Conservation (phyloP, 352 stramenopile genomes). For the Saprolegnia diclina region DNA sequence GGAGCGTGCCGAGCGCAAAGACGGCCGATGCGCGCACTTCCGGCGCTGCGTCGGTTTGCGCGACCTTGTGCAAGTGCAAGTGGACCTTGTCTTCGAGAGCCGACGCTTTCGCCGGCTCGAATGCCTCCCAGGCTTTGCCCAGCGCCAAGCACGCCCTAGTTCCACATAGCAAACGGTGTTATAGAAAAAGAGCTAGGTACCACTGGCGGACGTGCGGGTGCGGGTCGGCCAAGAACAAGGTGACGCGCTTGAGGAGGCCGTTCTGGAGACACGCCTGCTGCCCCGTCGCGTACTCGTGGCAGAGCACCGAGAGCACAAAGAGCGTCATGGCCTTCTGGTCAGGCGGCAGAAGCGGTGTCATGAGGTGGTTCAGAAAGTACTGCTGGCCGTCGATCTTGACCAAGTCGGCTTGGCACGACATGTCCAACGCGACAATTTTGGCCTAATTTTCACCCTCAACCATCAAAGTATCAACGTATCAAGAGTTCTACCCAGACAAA, state of each 20-base stretch:
- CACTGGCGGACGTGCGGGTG: conserved; percentile 72
- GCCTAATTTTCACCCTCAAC: no score
- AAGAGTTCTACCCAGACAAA: conserved; percentile 65
- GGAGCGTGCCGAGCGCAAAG: conserved; percentile 90
- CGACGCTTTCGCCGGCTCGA: conserved; percentile 80
- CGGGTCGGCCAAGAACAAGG: conserved; percentile 52
- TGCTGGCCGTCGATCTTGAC: conserved; percentile 94
- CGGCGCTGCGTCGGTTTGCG: conserved; percentile 60
- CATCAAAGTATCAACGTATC: not conserved
- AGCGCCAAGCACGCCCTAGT: conserved; percentile 86
- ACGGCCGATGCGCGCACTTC: conserved; percentile 90
- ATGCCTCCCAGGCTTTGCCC: conserved; percentile 93
- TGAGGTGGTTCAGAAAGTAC: conserved; percentile 95
- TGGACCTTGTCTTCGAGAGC: conserved; percentile 83
- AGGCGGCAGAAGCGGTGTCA: conserved; percentile 53
- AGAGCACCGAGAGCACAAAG: conserved; percentile 95
- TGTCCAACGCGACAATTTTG: conserved; percentile 95
- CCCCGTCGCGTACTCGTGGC: conserved; percentile 85
- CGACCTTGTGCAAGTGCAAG: conserved; percentile 43
- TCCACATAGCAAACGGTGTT: conserved; percentile 37
- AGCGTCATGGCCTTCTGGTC: conserved; percentile 94
- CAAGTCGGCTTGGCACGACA: conserved; percentile 93
- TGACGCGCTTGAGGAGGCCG: conserved; percentile 72
- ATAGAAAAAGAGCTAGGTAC: no score
- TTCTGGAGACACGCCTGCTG: conserved; percentile 93